Percentiles rank a stretch among this genome's conserved stretches.
Conservation (phyloP, 129 eudicot species). For the Mikania micrantha region DNA sequence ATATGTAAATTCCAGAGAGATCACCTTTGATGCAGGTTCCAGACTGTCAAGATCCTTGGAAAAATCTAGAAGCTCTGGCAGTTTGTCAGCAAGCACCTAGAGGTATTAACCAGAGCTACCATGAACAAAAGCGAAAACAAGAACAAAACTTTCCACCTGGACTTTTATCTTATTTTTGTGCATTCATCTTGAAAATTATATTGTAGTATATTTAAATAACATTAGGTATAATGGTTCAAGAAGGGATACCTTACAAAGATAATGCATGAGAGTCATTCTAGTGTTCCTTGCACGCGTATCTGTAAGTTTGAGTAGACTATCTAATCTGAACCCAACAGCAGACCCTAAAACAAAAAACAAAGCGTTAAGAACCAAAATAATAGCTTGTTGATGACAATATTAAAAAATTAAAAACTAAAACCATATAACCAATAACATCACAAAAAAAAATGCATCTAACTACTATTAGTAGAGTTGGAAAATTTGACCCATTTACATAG, state of each 20-base stretch:
- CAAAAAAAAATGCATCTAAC: background rate
- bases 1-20: constrained; percentile 11
- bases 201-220: background rate
- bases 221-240: background rate
- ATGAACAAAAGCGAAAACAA: constrained; percentile 25
- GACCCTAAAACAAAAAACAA: constrained; percentile 41
- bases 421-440: background rate
- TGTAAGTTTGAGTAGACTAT: constrained; percentile 84
- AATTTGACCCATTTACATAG: background rate
- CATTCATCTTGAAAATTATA: background rate
- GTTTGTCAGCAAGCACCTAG: constrained; percentile 77
- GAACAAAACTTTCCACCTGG: background rate
- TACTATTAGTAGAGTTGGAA: background rate
- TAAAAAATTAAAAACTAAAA: background rate
- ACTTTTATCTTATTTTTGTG: background rate
- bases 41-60: constrained; percentile 71
- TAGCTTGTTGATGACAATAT: background rate
- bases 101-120: constrained; percentile 23
- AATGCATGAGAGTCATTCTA: constrained; percentile 93
- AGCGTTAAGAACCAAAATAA: background rate
- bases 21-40: constrained; percentile 85
- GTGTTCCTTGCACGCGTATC: constrained; percentile 86
- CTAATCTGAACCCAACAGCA: constrained; percentile 96
- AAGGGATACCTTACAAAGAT: constrained; percentile 96
- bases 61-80: constrained; percentile 90